Conservation (phyloP, 345 rosid genomes). For the Sonneratia alba region DNA sequence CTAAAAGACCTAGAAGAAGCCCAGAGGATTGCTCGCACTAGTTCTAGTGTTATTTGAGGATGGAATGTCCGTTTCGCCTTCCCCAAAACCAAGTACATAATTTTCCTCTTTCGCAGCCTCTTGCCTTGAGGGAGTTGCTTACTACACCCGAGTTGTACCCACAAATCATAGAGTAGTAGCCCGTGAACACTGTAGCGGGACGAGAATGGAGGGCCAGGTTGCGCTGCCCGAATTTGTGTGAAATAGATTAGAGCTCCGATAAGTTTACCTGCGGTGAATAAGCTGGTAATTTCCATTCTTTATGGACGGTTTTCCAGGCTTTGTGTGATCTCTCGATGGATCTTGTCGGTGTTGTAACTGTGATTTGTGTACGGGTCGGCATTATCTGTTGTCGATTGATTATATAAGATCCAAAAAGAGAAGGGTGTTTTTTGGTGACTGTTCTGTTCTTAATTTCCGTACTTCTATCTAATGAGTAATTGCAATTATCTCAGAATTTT, state of each 20-base stretch:
- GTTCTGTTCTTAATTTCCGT: too few species aligned
- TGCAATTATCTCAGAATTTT: too few species aligned
- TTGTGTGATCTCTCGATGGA: not conserved
- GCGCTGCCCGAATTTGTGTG: not conserved
- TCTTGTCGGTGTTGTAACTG: not conserved
- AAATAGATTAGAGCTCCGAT: not conserved
- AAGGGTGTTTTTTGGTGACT: too few species aligned
- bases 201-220: not conserved
- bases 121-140: not conserved
- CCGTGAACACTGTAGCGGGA: not conserved
- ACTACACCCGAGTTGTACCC: not conserved
- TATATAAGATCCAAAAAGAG: not conserved
- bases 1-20: constrained; percentile 82
- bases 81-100: not conserved
- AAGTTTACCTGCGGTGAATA: not conserved
- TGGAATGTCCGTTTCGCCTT: not conserved
- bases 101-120: not conserved
- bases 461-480: too few species aligned
- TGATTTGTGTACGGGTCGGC: not conserved
- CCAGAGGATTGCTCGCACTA: constrained; percentile 52
- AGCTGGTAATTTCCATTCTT: not conserved
- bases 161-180: not conserved
- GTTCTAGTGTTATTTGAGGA: constrained; percentile 35
- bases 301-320: not conserved
- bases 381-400: not conserved